Percentiles rank a stretch among this genome's conserved stretches.
These are phyloP conservation scores for Trichosphaerium sp. DNA, from an alignment of 78 protist genomes.

Conservation along the genomic window DNA sequence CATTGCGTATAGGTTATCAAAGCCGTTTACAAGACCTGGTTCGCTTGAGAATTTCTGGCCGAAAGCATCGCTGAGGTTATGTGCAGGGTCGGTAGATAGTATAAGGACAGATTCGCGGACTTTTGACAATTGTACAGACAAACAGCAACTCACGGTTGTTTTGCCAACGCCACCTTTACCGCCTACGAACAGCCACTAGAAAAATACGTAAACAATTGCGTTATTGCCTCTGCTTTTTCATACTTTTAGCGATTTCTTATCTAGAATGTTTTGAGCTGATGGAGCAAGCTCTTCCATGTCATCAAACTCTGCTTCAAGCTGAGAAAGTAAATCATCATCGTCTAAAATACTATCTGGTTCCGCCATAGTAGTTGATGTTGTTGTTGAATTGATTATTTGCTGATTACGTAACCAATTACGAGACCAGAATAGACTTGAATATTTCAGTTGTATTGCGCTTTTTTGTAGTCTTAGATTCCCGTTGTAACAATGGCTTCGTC, in stretches of 20 bases:
- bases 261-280: constrained; percentile 20
- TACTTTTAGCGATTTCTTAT: constrained; percentile 23
- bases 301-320: neutral
- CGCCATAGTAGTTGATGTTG: no score
- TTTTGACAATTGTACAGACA: constrained; percentile 44
- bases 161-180: constrained; percentile 98
- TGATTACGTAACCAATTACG: no score
- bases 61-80: constrained; percentile 91
- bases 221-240: no score
- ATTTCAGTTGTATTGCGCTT: no score
- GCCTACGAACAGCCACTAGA: constrained; percentile 95
- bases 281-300: constrained; percentile 9
- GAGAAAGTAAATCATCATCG: no score
- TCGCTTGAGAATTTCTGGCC: constrained; percentile 69
- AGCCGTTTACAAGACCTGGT: constrained; percentile 76
- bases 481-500: no score
- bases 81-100: constrained; percentile 98
- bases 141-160: constrained; percentile 52
- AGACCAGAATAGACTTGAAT: no score
- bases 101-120: constrained; percentile 69
- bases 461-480: no score
- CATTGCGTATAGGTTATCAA: constrained; percentile 75
- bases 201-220: no score
- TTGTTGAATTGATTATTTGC: no score
- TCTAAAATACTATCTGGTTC: no score